phyloP scores from a whole-genome alignment of 2,329 filamentous ascomycete genomes.

The Hysterium pulicare region DNA sequence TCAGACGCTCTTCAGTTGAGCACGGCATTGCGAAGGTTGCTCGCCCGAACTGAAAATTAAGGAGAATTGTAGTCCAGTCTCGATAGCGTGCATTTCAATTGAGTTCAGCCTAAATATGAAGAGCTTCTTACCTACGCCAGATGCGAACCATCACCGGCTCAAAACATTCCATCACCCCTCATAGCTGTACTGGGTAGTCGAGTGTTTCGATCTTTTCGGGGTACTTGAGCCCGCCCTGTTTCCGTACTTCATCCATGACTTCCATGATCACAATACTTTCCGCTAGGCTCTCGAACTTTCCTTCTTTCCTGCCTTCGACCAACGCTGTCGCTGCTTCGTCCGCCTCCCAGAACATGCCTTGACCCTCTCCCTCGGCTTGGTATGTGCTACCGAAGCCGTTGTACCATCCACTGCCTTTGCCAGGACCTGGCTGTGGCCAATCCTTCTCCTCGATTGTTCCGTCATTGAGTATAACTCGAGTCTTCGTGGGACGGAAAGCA shows the following conservation, averaged over 20 bases:
- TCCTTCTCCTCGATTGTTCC: constrained; percentile 45
- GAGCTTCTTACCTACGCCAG: too few species aligned
- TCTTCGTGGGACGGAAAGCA: constrained; percentile 62
- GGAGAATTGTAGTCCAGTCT: too few species aligned
- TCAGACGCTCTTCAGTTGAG: too few species aligned
- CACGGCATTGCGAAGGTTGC: too few species aligned
- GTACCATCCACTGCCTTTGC: constrained; percentile 34
- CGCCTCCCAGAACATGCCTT: constrained; percentile 82
- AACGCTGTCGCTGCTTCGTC: constrained; percentile 71
- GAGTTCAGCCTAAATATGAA: too few species aligned
- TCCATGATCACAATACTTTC: constrained; percentile 82
- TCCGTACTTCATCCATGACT: constrained; percentile 63
- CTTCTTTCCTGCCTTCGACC: constrained; percentile 68
- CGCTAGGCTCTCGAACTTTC: constrained; percentile 58
- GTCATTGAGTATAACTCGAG: constrained; percentile 54
- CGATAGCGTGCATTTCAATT: too few species aligned
- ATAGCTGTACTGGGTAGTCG: constrained; percentile 45
- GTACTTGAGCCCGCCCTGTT: constrained; percentile 57
- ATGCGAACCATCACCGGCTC: too few species aligned
- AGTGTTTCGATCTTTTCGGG: constrained; percentile 60
- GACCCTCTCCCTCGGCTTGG: constrained; percentile 55
- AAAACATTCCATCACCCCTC: too few species aligned
- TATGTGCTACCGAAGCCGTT: constrained; percentile 36
- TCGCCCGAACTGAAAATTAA: too few species aligned
- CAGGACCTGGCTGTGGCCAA: constrained; percentile 35